Base-by-base conservation (phyloP, 257 asterid species). In the Lithospermum erythrorhizon region DNA sequence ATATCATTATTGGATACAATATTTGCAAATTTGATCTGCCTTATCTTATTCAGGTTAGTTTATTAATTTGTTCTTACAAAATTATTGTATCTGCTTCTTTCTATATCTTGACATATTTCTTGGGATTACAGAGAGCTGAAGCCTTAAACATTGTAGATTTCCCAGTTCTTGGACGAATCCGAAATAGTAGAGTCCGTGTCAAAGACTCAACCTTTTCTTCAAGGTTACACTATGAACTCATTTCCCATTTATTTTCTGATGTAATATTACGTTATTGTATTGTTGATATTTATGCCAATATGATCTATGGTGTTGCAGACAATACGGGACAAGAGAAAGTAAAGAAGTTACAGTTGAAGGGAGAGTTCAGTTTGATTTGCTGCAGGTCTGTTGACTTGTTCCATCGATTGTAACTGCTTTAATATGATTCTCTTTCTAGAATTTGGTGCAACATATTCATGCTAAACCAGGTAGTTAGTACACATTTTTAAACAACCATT, bases 21-120 rank as follows among this genome's bases (percentile, higher is more conserved):
- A 93, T 93, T 65, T 93, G 98, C 85, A 93, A 93, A 69, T 93
- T 93, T 72, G 98, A 89, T 81, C 69, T 93, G 71, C 98, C 98
- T 30, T 93, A 93, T 78, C 97, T 93, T 72, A 93, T 93, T 73
- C 89, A 90, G 97, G 97, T 89, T 62, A 53, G 59, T 54, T 45
- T 52, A 25, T 59, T 56, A 51, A 17, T 61, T 63, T 56, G 57
- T 63, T 49, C 21, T 19, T 68, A 57, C 53, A 66, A 58, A 51
- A 62, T n/a, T 57, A 22, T 18, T 56, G 29, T n/a, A 41, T 11
- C 49, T 8, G 18, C 49, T 21, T 68, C 52, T 54, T 67, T 60
- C 14, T 67, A 49, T 52, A 45, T 57, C 61, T 58, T 55, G 19
- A 32, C 65, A 32, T 21, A 55, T 21, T 24, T 61, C 58, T 61